Evolutionary conservation across 1,284 basidiomycete genomes (phyloP).

Genomic region (Albatrellus sp.): DNA sequence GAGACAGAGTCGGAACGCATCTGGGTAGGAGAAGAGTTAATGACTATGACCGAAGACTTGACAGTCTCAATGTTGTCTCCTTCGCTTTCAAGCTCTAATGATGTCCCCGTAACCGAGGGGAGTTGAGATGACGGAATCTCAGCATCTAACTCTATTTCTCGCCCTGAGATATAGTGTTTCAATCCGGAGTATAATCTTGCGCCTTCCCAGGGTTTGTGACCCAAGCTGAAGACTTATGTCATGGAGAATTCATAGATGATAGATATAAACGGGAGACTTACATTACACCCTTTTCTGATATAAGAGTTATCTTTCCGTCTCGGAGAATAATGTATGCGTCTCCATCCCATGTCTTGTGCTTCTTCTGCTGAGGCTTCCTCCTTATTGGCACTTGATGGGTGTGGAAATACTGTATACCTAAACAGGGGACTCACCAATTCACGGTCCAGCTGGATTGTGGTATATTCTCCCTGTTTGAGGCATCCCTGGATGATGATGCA

Average conservation of each 20-base stretch:
- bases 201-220: slow-evolving; percentile 46
- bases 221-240: slow-evolving; percentile 36
- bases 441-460: slow-evolving; percentile 45
- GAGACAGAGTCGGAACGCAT: slow-evolving; percentile 1
- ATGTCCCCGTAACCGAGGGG: slow-evolving; percentile 28
- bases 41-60: background rate
- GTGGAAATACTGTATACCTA: background rate
- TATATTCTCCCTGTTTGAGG: slow-evolving; percentile 4
- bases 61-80: slow-evolving; percentile 18
- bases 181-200: slow-evolving; percentile 36
- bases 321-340: slow-evolving; percentile 49
- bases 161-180: slow-evolving; percentile 37
- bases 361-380: slow-evolving; percentile 68
- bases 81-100: slow-evolving; percentile 15
- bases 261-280: slow-evolving; percentile 20
- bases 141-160: slow-evolving; percentile 50
- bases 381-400: slow-evolving; percentile 21
- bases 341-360: slow-evolving; percentile 86
- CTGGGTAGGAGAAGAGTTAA: background rate
- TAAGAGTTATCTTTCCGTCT: slow-evolving; percentile 41
- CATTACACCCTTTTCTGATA: slow-evolving; percentile 62
- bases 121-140: slow-evolving; percentile 35
- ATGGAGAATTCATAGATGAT: slow-evolving; percentile 3
- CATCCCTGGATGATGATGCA: background rate
- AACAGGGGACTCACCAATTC: slow-evolving; percentile 38